Conservation (phyloP, 306 rosid genomes). For the Sphenostylis stenocarpa region DNA sequence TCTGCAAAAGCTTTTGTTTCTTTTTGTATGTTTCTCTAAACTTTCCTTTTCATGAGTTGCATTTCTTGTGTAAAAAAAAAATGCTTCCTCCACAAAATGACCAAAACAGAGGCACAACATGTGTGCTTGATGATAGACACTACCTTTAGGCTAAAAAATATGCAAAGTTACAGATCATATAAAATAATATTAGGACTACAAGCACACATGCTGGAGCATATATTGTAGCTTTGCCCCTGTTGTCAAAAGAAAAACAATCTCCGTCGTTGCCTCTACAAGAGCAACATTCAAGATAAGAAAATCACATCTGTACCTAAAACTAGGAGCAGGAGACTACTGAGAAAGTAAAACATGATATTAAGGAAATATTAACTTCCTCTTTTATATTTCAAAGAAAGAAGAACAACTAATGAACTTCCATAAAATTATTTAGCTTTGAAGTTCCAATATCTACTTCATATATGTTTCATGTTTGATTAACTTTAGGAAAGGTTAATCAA, state of each 20-base stretch:
- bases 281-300: conserved; percentile 13
- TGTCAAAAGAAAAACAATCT: conserved; percentile 75
- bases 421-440: too few relatives aligned
- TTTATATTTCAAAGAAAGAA: background rate
- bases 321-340: background rate
- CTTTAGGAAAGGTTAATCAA: too few relatives aligned
- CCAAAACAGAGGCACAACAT: background rate
- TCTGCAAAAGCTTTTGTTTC: conserved; percentile 11
- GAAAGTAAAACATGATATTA: conserved; percentile 20
- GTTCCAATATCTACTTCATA: too few relatives aligned
- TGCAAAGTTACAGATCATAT: conserved; percentile 1
- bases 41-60: background rate
- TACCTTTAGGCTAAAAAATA: background rate
- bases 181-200: conserved; percentile 28
- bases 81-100: conserved; percentile 21
- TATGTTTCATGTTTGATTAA: too few relatives aligned
- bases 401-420: background rate
- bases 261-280: conserved; percentile 58
- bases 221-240: background rate
- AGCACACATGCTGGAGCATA: background rate
- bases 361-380: background rate
- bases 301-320: conserved; percentile 16
- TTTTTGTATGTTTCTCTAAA: conserved; percentile 14
- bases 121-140: background rate
- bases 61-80: conserved; percentile 23